A percentile compares a stretch with the other conserved stretches of the same genome.
Conservation (phyloP, 1,284 basidiomycete species). For the Boletellus deceptivus region DNA sequence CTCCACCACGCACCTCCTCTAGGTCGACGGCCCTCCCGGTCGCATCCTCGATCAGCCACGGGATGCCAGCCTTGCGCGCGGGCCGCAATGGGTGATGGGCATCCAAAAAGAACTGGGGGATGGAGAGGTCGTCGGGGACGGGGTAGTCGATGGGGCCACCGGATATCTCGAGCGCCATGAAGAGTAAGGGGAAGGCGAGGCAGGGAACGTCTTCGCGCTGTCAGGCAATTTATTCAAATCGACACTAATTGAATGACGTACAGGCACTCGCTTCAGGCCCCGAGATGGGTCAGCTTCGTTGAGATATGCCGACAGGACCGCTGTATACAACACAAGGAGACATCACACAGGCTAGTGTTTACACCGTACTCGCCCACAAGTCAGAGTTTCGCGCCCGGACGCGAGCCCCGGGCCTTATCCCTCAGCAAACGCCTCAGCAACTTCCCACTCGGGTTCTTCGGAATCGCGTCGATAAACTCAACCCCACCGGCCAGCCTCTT, state of each 20-base stretch:
- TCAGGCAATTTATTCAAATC: neutral
- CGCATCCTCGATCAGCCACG: constrained; percentile 67
- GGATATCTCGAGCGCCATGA: constrained; percentile 39
- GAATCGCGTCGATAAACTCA: constrained; percentile 64
- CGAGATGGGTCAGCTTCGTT: too few species aligned
- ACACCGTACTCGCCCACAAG: neutral
- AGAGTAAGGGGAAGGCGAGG: neutral
- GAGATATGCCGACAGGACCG: too few species aligned
- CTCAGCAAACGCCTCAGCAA: constrained; percentile 47
- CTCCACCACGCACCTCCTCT: constrained; percentile 44
- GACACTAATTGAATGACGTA: too few species aligned
- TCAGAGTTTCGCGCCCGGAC: constrained; percentile 27
- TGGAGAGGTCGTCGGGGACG: constrained; percentile 69
- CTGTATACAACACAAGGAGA: too few species aligned
- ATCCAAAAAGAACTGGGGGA: constrained; percentile 75
- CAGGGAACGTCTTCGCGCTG: neutral
- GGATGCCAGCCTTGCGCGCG: constrained; percentile 38
- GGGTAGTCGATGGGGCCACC: constrained; percentile 41
- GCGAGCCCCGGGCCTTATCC: constrained; percentile 33
- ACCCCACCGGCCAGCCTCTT: constrained; percentile 69
- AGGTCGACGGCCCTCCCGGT: constrained; percentile 48
- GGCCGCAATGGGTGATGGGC: constrained; percentile 50
- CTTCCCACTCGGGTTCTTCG: constrained; percentile 74
- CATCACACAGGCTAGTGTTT: too few species aligned
- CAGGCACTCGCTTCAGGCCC: too few species aligned